Evolutionary conservation across 2,329 filamentous ascomycete species (phyloP), one percentile per base, ranked within the genome.

Genomic region (Lachnellula subtilissima): DNA sequence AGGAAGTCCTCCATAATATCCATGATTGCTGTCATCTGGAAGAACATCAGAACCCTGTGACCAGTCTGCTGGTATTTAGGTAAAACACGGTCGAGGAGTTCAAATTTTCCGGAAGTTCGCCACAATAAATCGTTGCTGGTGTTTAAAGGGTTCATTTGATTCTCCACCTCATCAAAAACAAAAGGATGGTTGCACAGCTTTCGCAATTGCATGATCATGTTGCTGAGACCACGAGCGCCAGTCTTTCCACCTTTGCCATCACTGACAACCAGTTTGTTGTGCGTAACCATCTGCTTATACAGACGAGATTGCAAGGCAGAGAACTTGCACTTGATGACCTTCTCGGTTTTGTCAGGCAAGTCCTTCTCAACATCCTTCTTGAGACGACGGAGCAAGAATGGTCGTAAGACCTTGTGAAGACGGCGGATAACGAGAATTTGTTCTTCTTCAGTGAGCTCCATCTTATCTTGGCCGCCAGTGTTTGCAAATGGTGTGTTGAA

Each of bases 21-120:
- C 94, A 99, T 99, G 71, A 99, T 99, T 60, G 96, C 92, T 4
- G 94, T 99, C 94, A 99, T 99, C 73, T 99, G 94, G 81, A 99
- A 99, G 82, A 99, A 99, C 89, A 99, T 97, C 72, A 99, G 80
- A 28, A 97, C 91, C 73, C 94, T 88, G 83, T 99, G 94, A 15
- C 91, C 91, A 1, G 90, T 92, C 3, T 82, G 86, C 65, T 89
- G 84, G 73, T 99, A 97, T 75, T 99, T 99, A 48, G 94, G 94
- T 61, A 99, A 73, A 59, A 99, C 80, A 51, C 94, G 83, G 71
- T 99, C 94, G 25, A 99, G 80, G 32, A 99, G 80, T 76, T 99
- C 94, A 67, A 99, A 99, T 75, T 99, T 99, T 70, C 94, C 95
- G 32, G 93, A 85, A 2, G 93, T 95, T 74, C 94, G 86, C 94